Base-by-base conservation (phyloP, 139 green algal genomes). In the Pleodorina starrii region DNA sequence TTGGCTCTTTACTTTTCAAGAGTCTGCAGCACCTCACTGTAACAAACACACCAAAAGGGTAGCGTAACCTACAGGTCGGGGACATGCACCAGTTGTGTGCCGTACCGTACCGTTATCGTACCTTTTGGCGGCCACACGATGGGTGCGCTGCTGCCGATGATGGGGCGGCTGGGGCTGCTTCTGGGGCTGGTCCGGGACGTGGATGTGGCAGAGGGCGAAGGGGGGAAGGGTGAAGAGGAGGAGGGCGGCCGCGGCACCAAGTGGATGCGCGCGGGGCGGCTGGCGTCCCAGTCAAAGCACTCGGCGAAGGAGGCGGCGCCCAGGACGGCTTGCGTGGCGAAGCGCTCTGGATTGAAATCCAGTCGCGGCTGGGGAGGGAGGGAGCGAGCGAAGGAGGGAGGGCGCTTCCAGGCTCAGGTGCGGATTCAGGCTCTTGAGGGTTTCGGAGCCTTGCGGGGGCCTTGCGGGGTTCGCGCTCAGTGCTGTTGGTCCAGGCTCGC, bases 221-320 rank as follows among this genome's bases (percentile, higher is more conserved):
- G 63, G 63, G 63, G 1, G 63, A 25, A 21, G 54, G 54, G 5
- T 27, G 54, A 25, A 25, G 54, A 1, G 63, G 63, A 73, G 2
- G 63, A 10, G 48, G 57, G 57, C 57, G 57, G 68, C 14, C 68
- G 84, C 32, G 76, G 66, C 36, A 90, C 76, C 14, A 90, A 27
- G 77, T 87, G 87, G 0, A 90, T 12, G 14, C 50, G 38, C 1
- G 87, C n/a, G 36, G 87, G 87, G 32, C 72, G 50, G 60, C 29
- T 23, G 4, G 87, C 21, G 46, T 90, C 54, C 66, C 81, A 90
- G 50, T 90, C 87, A 10, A 90, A 86, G 76, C 87, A 90, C 76
- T 90, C 87, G 32, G 66, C 60, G 73, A 90, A 90, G 5, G 87
- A 86, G 11, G 54, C 48, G 44, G 46, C 21, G 17, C 87, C 87